Evolutionary conservation across 1,284 basidiomycete genomes (phyloP).

Genomic region (Coniferiporia sulphurascens): DNA sequence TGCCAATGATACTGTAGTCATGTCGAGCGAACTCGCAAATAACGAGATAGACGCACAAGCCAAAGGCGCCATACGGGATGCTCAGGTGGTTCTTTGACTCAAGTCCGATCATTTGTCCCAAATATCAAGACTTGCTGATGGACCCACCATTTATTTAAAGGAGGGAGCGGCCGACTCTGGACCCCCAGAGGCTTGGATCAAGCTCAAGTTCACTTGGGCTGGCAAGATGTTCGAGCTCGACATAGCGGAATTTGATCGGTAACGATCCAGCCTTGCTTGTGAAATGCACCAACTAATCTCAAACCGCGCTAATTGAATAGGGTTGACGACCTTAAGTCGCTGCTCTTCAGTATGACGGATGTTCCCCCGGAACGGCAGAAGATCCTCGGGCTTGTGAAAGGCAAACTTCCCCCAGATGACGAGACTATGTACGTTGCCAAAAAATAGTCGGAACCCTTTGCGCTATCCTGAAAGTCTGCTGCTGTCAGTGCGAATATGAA

Average conservation of each 20-base stretch:
- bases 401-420: slow-evolving; percentile 76
- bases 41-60: not conserved
- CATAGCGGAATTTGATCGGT: slow-evolving; percentile 73
- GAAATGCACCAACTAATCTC: not conserved
- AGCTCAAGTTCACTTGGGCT: slow-evolving; percentile 61
- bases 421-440: slow-evolving; percentile 49
- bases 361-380: slow-evolving; percentile 88
- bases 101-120: not conserved
- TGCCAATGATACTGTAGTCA: not conserved
- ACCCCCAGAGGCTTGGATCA: slow-evolving; percentile 41
- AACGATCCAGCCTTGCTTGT: slow-evolving; percentile 12
- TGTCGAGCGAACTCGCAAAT: not conserved
- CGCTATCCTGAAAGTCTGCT: slow-evolving; percentile 10
- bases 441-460: slow-evolving; percentile 2
- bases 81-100: not conserved
- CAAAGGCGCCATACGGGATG: slow-evolving; percentile 6
- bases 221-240: slow-evolving; percentile 52
- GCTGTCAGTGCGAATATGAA: slow-evolving; percentile 51
- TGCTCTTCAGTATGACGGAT: slow-evolving; percentile 65
- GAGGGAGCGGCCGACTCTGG: slow-evolving; percentile 3
- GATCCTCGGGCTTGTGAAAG: slow-evolving; percentile 81
- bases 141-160: not conserved
- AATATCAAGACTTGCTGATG: not conserved
- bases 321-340: slow-evolving; percentile 63
- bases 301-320: slow-evolving; percentile 30